Conservation (phyloP, 345 rosid genomes). For the Linum tenue region DNA sequence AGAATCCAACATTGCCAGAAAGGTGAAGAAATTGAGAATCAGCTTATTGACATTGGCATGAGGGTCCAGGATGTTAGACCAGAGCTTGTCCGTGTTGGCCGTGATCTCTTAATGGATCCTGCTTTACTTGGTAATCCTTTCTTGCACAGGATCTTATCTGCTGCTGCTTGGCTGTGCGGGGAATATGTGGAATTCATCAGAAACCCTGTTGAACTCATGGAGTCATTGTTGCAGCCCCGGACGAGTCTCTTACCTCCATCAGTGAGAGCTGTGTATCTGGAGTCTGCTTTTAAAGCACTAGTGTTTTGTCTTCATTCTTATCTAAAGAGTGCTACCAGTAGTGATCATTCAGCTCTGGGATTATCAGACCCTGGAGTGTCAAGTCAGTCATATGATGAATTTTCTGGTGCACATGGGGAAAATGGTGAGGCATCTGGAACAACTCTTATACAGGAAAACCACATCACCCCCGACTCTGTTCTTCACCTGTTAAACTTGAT, state of each 20-base stretch:
- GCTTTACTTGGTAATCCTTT: constrained; percentile 83
- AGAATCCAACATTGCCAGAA: constrained; percentile 74
- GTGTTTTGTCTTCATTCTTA: constrained; percentile 39
- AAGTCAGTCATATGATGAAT: constrained; percentile 26
- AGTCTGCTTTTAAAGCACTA: constrained; percentile 63
- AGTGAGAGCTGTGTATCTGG: constrained; percentile 60
- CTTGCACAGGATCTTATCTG: constrained; percentile 67
- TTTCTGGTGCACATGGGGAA: constrained; percentile 5
- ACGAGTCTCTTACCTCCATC: constrained; percentile 59
- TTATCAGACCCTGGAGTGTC: constrained; percentile 20
- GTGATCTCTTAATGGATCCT: constrained; percentile 84
- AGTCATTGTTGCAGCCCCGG: constrained; percentile 86
- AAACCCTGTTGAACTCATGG: constrained; percentile 61
- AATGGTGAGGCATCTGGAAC: constrained; percentile 21
- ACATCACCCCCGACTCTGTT: constrained; percentile 38
- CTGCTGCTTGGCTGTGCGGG: constrained; percentile 93
- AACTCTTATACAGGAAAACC: constrained; percentile 19
- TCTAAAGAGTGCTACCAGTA: constrained; percentile 22
- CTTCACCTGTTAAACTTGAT: constrained; percentile 40
- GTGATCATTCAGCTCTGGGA: constrained; percentile 14
- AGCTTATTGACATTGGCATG: constrained; percentile 72
- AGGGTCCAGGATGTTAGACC: constrained; percentile 90
- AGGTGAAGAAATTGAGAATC: constrained; percentile 80
- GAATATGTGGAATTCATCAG: constrained; percentile 69
- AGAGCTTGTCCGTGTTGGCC: constrained; percentile 61